Evolutionary conservation across 148 eudicot species (phyloP).

Genomic region (Amaranthus hypochondriacus): DNA sequence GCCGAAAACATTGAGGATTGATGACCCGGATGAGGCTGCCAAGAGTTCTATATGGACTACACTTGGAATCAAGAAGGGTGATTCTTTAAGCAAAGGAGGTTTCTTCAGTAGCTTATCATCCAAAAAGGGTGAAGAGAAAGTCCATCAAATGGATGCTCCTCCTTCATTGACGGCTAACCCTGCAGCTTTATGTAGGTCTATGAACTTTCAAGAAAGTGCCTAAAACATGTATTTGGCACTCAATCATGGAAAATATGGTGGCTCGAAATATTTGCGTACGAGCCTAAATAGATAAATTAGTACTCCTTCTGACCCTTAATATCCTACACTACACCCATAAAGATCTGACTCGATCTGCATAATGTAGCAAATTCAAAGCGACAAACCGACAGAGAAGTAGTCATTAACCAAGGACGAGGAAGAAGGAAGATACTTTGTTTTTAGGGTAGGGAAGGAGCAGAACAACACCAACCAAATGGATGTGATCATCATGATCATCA

Average conservation of each 20-base stretch:
- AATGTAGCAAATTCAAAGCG: no score
- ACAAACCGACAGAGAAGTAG: no score
- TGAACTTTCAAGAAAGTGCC: conserved; percentile 62
- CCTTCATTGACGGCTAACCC: conserved; percentile 60
- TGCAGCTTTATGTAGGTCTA: conserved; percentile 77
- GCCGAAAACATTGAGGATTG: conserved; percentile 80
- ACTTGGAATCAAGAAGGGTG: conserved; percentile 75
- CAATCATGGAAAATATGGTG: background rate
- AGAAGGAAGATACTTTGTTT: conserved; percentile 14
- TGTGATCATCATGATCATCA: background rate
- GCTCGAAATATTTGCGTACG: conserved; percentile 18
- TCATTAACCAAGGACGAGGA: background rate
- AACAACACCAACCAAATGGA: conserved; percentile 6
- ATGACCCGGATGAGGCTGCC: conserved; percentile 92
- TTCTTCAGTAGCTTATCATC: conserved; percentile 62
- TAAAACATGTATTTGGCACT: conserved; percentile 18
- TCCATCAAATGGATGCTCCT: conserved; percentile 27
- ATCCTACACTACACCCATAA: no score
- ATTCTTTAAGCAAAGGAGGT: conserved; percentile 40
- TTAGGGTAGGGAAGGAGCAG: conserved; percentile 17
- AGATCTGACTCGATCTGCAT: no score
- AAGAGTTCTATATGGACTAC: conserved; percentile 92
- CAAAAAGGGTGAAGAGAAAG: conserved; percentile 44
- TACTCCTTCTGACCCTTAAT: no score
- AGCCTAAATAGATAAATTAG: conserved; percentile 15